Conservation (phyloP, 2,329 filamentous ascomycete species). For the Alternaria atra region DNA sequence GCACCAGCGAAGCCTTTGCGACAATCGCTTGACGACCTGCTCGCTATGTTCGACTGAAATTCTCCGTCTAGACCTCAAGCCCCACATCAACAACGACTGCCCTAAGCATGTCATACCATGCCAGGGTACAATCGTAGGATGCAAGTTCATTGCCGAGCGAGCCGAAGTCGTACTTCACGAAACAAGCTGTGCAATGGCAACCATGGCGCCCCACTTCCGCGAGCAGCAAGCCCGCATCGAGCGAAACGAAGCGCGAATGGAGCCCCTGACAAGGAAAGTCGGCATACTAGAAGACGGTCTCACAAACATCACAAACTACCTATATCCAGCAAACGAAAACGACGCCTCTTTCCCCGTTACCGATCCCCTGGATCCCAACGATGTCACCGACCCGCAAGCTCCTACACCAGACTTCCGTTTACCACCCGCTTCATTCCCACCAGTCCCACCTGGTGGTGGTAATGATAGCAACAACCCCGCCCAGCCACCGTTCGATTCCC, state of each 20-base stretch:
- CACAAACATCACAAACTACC: conserved; percentile 53
- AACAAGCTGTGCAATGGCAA: conserved; percentile 56
- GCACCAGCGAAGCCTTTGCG: conserved; percentile 60
- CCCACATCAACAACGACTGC: conserved; percentile 55
- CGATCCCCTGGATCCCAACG: conserved; percentile 46
- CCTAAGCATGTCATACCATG: conserved; percentile 55
- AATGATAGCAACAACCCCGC: conserved; percentile 33
- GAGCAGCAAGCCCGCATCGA: conserved; percentile 56
- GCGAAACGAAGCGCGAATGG: conserved; percentile 55
- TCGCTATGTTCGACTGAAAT: conserved; percentile 54
- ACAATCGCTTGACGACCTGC: conserved; percentile 58
- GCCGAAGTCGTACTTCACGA: conserved; percentile 53
- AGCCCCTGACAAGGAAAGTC: conserved; percentile 54
- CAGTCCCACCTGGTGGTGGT: conserved; percentile 26
- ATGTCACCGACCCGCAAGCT: conserved; percentile 43
- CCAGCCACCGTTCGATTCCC: conserved; percentile 55
- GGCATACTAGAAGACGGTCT: conserved; percentile 57
- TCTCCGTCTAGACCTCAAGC: conserved; percentile 53
- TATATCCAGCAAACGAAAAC: conserved; percentile 48
- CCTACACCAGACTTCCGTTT: conserved; percentile 48
- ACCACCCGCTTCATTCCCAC: conserved; percentile 46
- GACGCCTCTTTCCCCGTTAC: conserved; percentile 44
- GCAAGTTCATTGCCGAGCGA: conserved; percentile 52
- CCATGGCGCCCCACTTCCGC: conserved; percentile 56
- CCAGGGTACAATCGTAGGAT: conserved; percentile 56